Conservation (phyloP, 208 protist species). For the Leishmania turanica region DNA sequence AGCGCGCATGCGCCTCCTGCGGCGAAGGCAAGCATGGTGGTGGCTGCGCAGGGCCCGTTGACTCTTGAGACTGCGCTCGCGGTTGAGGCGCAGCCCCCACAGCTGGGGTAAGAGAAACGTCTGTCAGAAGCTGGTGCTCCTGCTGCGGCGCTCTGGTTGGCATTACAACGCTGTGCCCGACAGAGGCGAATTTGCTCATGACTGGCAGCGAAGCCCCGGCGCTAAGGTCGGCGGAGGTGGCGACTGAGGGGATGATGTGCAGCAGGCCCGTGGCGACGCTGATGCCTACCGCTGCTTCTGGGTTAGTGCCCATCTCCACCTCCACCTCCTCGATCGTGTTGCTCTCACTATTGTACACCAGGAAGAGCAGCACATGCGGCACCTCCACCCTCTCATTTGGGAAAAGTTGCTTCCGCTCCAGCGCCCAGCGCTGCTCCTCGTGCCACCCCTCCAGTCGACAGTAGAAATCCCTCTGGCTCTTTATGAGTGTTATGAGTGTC, state of each 20-base stretch:
- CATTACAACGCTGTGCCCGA: not conserved
- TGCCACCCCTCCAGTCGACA: constrained; percentile 67
- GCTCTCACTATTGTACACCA: constrained; percentile 74
- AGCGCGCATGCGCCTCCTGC: not conserved
- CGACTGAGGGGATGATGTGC: constrained; percentile 54
- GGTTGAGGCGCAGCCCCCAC: not conserved
- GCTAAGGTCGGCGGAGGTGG: not conserved
- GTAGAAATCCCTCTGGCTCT: constrained; percentile 69
- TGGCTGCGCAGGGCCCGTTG: too few species aligned
- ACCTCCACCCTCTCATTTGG: constrained; percentile 19
- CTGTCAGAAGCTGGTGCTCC: not conserved
- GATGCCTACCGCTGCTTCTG: constrained; percentile 64
- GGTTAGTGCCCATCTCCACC: constrained; percentile 58
- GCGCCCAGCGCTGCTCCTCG: constrained; percentile 38
- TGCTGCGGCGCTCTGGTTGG: not conserved
- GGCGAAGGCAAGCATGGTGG: not conserved
- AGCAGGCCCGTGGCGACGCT: constrained; percentile 72
- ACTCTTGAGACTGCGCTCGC: not conserved
- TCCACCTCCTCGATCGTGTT: constrained; percentile 77
- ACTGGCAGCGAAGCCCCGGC: constrained; percentile 23
- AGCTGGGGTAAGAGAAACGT: not conserved
- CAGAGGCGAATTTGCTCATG: constrained; percentile 27
- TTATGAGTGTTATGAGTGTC: constrained; percentile 63
- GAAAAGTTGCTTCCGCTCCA: constrained; percentile 34
- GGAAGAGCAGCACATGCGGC: constrained; percentile 60